Base-by-base conservation (phyloP, 2,329 filamentous ascomycete genomes). In the Botrytis porri region DNA sequence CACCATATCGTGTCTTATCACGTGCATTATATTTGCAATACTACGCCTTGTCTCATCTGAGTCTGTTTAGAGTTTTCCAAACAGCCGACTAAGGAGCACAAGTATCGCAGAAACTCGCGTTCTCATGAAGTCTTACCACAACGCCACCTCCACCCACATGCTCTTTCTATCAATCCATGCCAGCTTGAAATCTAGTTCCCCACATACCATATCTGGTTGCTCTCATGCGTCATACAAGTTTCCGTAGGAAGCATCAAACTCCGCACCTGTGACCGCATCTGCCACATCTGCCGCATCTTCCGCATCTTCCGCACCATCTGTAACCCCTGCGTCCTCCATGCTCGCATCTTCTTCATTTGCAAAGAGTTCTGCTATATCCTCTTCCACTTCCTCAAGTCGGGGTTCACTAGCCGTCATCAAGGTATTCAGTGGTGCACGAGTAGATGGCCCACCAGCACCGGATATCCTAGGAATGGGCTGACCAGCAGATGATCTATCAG, bases 401-500 rank as follows among this genome's bases (percentile, higher is more conserved):
- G n/a, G n/a, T 18, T 32, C 14, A 8, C 16, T 2, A 8, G 3
- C 3, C 9, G 4, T 16, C 14, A 18, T 6, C 32, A 14, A 4
- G 9, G 3, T 57, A 57, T 29, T 57, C 14, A 2, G 16, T 29
- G 51, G 14, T 57, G 20, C 25, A n/a, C n/a, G n/a, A n/a, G n/a
- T n/a, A 16, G 48, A 54, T n/a, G 25, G 12, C 16, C 25, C 48
- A 54, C 6, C 2, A 25, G 12, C 12, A 7, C 25, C 5, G 10
- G 4, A 4, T 2, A 25, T 1, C 22, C 22, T 1, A 25, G 1
- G 1, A 51, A 22, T 12, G 48, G 48, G 12, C 22, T 10, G 0
- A n/a, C 1, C 6, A 51, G 20, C 25, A 16, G 48, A 54, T n/a
- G 25, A 5, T n/a, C 25, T 25, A 54, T 10, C 2, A 25, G 12